Base-by-base conservation (phyloP, 371 early-diverging fungal genomes). In the Circinella umbellata region DNA sequence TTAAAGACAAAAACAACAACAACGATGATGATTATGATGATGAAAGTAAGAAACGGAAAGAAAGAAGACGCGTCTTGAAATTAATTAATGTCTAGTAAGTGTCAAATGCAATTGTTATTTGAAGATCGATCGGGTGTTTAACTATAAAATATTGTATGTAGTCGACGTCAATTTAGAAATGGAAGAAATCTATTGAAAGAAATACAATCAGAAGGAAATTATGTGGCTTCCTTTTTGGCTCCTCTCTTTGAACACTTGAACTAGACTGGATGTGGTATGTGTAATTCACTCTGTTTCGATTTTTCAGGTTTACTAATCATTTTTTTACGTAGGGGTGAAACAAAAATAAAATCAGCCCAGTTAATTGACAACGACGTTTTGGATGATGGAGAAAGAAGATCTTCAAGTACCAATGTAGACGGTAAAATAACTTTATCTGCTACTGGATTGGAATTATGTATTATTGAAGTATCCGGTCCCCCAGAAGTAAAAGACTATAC, bases 371-470 rank as follows among this genome's bases (percentile, higher is more conserved):
- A 51, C 51, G 51, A 51, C 15, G 51, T 51, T 13, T 51, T 51
- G 51, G 51, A 51, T 51, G 51, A 51, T 51, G 51, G 51, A 51
- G 51, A 51, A 51, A 51, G 51, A 51, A 51, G 51, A 51, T 51
- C 51, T 4, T 51, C 51, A 51, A 51, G 51, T 51, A 51, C 17
- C 51, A 51, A 51, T 51, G 51, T 51, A 15, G 51, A 51, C 15
- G 51, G 51, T 5, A 51, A 51, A 51, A 15, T 51, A 15, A 51
- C 51, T 1, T 14, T 51, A 51, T 6, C 51, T 15, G 15, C 4
- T 5, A 51, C 51, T 51, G 51, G 6, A 8, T 4, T 51, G n/a
- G 51, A 51, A 5, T 51, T 6, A 15, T 51, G 51, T 15, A 51
- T 51, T 15, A 51, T 51, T 51, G 51, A 51, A 51, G 51, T 51